Evolutionary conservation across 148 eudicot genomes (phyloP).

Genomic region (Rhododendron simsii): DNA sequence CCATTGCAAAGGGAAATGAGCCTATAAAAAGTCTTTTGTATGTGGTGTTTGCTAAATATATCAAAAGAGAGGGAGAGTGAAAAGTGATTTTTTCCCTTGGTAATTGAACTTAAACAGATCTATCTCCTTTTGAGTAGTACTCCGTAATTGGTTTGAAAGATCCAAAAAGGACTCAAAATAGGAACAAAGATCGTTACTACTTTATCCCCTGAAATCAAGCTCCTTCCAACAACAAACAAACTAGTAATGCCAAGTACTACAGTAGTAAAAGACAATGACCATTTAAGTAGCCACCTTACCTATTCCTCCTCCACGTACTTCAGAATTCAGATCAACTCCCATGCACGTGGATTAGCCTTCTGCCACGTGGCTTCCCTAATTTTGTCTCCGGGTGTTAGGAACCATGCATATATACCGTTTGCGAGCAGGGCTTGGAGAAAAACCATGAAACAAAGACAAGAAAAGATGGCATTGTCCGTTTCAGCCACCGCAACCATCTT

Average conservation of each 20-base stretch:
- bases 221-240: neutral
- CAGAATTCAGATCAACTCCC: conserved; percentile 15
- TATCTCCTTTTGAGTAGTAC: too few species aligned
- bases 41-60: too few species aligned
- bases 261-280: neutral
- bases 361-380: conserved; percentile 14
- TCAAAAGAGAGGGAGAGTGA: neutral
- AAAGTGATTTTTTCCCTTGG: too few species aligned
- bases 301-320: neutral
- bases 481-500: neutral
- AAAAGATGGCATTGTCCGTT: neutral
- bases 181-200: neutral
- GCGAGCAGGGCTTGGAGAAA: neutral
- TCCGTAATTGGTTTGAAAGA: neutral
- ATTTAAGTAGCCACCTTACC: neutral
- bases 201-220: neutral
- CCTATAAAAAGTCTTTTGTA: neutral
- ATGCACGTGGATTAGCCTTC: neutral
- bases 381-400: neutral
- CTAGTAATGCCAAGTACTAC: neutral
- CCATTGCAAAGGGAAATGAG: neutral
- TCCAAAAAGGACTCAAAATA: neutral
- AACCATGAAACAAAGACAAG: conserved; percentile 1
- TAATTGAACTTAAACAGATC: too few species aligned
- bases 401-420: neutral